Base-by-base conservation (phyloP, 495 filamentous ascomycete genomes). In the Trichoderma reesei region DNA sequence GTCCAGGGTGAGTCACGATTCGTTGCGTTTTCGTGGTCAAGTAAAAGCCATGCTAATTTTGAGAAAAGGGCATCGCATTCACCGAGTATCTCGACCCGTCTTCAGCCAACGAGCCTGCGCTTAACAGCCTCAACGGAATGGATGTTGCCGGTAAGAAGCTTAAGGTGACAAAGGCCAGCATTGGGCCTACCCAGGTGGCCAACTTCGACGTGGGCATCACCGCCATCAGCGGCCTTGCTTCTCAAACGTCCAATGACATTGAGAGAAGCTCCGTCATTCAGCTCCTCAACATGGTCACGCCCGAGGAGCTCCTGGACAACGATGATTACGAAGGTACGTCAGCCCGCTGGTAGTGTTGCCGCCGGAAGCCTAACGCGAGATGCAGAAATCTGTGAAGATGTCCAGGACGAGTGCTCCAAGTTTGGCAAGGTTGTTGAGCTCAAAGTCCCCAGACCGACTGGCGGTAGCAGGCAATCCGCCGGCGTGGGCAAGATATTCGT, bases 401-500 rank as follows among this genome's bases (percentile, higher is more conserved):
- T 98, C 41, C 79, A 84, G 66, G 92, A 95, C 62, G 94, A 98
- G 72, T 97, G 93, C 76, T 77, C 83, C 60, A 98, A 98, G 72
- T 98, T 88, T 72, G 94, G 94, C 63, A 81, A 80, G 65, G 81
- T 98, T 62, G 66, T 94, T 41, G 88, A 90, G 41, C 76, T 98
- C 74, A 97, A 98, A 76, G 87, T 98, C 66, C 94, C 94, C 3
- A 83, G 94, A 65, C 94, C 95, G 16, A 84, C 81, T 44, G 88
- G 90, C 67, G 90, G 88, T 48, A 90, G 88, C 68, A 82, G 88
- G 70, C 88, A 90, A 70, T 87, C 88, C 5, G 83, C 89, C 36
- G 93, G 93, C n/a, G 90, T 96, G 11, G 93, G 93, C 70, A 98
- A 98, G 83, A 97, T 98, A 66, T 98, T 85, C 71, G 85, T 98